These are phyloP conservation scores for Agaricus blazei DNA, from an alignment of 768 basidiomycete genomes.

Conservation along the genomic window DNA sequence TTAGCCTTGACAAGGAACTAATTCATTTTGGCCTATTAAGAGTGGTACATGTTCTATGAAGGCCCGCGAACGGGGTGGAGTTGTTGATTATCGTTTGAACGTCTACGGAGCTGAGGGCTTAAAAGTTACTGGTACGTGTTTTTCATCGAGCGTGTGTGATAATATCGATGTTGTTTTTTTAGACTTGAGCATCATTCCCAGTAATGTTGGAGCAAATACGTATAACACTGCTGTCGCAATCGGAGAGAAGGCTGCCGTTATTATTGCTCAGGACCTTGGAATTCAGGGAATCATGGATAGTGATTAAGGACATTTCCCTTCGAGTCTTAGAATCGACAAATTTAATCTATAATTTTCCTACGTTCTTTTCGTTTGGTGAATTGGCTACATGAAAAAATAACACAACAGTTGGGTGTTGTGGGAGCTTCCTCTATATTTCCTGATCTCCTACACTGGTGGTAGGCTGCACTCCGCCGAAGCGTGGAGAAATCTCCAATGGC, in stretches of 20 bases:
- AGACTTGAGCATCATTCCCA: slow-evolving; percentile 36
- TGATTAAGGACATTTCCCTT: background rate
- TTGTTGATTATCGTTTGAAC: slow-evolving; percentile 54
- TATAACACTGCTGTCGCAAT: slow-evolving; percentile 40
- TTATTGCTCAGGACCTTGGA: slow-evolving; percentile 50
- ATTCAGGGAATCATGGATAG: slow-evolving; percentile 17
- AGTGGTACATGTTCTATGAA: slow-evolving; percentile 70
- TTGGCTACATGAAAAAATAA: no score
- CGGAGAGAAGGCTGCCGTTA: slow-evolving; percentile 58
- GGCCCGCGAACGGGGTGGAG: slow-evolving; percentile 48
- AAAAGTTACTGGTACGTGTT: slow-evolving; percentile 48
- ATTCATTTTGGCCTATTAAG: slow-evolving; percentile 20
- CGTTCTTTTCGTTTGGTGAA: no score
- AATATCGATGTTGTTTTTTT: background rate
- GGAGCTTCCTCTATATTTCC: no score
- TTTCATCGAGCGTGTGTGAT: background rate
- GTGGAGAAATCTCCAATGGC: no score
- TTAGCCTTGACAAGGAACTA: background rate
- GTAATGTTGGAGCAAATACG: slow-evolving; percentile 36
- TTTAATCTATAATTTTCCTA: no score
- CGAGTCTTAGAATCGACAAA: no score
- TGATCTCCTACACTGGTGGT: no score
- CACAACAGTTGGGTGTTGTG: no score
- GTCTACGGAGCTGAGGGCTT: slow-evolving; percentile 56
- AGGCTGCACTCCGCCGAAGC: no score